These are phyloP conservation scores for Nannochloropsis gaditana DNA, from an alignment of 108 stramenopile species.

Conservation along the genomic window DNA sequence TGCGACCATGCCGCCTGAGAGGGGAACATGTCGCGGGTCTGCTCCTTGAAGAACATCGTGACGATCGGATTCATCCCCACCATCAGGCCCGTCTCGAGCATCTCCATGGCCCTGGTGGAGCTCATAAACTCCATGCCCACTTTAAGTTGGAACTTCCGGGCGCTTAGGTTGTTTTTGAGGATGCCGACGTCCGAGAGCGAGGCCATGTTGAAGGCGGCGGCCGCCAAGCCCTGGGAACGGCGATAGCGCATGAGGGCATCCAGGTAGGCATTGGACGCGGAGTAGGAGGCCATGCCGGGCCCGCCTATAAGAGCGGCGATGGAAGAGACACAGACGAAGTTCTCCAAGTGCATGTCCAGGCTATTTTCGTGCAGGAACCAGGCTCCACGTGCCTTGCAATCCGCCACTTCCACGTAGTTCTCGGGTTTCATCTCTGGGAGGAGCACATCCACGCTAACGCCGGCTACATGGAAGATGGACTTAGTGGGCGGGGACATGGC, in stretches of 20 bases:
- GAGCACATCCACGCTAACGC: neutral
- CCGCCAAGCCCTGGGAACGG: neutral
- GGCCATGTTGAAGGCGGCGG: neutral
- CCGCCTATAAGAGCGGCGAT: constrained; percentile 1
- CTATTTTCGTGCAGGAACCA: constrained; percentile 17
- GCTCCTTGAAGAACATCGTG: constrained; percentile 5
- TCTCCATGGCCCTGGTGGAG: neutral
- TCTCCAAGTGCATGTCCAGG: constrained; percentile 3
- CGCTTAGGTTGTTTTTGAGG: neutral
- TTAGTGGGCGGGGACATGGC: neutral
- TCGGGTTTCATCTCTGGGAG: neutral
- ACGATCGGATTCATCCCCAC: neutral
- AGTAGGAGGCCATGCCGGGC: constrained; percentile 18
- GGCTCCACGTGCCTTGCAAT: constrained; percentile 1
- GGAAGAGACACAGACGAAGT: neutral
- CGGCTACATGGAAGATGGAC: neutral
- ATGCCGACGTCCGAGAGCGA: constrained; percentile 13
- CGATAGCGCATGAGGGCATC: neutral
- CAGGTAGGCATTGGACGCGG: constrained; percentile 12
- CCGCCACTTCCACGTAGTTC: constrained; percentile 13
- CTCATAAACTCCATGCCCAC: constrained; percentile 6
- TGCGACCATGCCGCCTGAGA: constrained; percentile 4
- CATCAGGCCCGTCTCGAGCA: constrained; percentile 17
- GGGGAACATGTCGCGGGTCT: constrained; percentile 8
- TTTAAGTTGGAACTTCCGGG: neutral